These are phyloP conservation scores for Saccharomyces eubayanus DNA, from an alignment of 805 yeast species.

Conservation along the genomic window DNA sequence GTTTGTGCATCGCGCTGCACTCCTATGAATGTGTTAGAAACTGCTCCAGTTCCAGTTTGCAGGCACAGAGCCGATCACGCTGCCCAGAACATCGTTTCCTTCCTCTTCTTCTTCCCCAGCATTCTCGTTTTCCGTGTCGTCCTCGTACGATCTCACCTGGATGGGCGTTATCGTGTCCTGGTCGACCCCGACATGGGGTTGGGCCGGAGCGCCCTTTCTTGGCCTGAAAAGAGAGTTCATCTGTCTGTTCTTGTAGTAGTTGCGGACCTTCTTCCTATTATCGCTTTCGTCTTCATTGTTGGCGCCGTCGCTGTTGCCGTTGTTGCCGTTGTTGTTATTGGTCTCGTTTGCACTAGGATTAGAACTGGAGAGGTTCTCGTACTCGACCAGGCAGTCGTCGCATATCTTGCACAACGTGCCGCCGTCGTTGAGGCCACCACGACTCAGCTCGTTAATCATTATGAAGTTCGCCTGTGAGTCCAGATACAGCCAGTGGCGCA, in stretches of 20 bases:
- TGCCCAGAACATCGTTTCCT: conserved; percentile 17
- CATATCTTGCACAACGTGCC: conserved; percentile 56
- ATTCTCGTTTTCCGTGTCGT: background rate
- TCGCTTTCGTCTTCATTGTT: background rate
- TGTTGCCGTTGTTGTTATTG: conserved; percentile 4
- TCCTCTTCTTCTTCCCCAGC: conserved; percentile 29
- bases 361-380: conserved; percentile 35
- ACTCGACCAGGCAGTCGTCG: conserved; percentile 54
- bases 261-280: background rate
- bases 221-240: background rate
- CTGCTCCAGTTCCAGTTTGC: conserved; percentile 80
- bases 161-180: background rate
- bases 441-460: conserved; percentile 24
- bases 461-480: conserved; percentile 54
- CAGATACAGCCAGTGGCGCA: conserved; percentile 47
- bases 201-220: background rate
- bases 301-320: background rate
- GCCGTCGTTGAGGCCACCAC: conserved; percentile 51
- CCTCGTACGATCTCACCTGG: background rate
- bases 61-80: conserved; percentile 45
- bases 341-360: conserved; percentile 1
- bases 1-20: background rate
- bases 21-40: conserved; percentile 32
- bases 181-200: background rate
- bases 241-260: conserved; percentile 1